phyloP scores from a whole-genome alignment of 352 stramenopile genomes.

The Pythium dissotocum region DNA sequence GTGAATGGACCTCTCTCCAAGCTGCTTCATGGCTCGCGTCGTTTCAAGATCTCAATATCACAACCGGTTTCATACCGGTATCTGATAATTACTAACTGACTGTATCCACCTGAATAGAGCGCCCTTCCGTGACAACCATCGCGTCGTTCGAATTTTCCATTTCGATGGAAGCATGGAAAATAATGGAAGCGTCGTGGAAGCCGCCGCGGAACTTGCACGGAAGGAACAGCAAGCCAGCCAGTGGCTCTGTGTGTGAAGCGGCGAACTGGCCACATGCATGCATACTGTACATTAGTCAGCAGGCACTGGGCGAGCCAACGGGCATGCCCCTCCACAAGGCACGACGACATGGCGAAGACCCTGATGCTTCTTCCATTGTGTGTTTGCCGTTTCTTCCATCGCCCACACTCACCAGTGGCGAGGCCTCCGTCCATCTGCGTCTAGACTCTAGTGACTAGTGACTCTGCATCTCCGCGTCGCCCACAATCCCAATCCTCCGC shows the following conservation, averaged over 20 bases:
- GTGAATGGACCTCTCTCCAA: no score
- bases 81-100: background rate
- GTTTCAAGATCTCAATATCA: constrained; percentile 6
- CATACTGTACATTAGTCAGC: background rate
- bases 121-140: background rate
- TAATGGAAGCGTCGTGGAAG: background rate
- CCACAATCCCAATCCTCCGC: constrained; percentile 4
- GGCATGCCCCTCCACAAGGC: background rate
- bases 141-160: constrained; percentile 6
- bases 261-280: background rate
- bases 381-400: constrained; percentile 8
- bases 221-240: constrained; percentile 11
- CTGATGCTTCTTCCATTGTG: background rate
- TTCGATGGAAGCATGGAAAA: constrained; percentile 14
- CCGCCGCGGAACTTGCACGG: constrained; percentile 11
- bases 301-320: background rate
- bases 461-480: background rate
- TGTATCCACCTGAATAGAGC: constrained; percentile 1
- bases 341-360: background rate
- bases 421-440: background rate
- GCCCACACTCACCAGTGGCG: background rate
- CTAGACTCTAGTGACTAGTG: background rate
- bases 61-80: constrained; percentile 19
- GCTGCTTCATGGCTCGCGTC: background rate
- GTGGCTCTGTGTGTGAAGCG: background rate